Conservation (phyloP, 192 early-diverging fungal genomes). For the Podila minutissima region DNA sequence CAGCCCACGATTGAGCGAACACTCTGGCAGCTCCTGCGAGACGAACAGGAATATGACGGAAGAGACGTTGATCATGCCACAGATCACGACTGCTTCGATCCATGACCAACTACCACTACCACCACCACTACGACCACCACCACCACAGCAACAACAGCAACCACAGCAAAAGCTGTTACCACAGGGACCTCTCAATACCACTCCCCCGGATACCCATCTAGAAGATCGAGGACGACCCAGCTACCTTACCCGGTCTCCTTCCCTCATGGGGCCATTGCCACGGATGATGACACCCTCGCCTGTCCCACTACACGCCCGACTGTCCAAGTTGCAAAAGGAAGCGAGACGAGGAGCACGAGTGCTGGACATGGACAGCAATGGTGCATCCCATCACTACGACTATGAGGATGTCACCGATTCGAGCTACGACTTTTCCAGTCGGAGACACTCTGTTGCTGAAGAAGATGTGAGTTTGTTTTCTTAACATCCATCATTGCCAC, state of each 20-base stretch:
- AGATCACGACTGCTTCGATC: slow-evolving; percentile 16
- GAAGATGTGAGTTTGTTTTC: slow-evolving; percentile 29
- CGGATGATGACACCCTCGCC: slow-evolving; percentile 49
- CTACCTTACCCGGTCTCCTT: slow-evolving; percentile 12
- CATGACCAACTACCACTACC: neutral
- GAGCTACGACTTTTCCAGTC: slow-evolving; percentile 45
- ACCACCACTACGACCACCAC: neutral
- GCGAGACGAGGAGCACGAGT: slow-evolving; percentile 30
- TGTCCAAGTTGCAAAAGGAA: slow-evolving; percentile 41
- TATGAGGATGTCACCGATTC: slow-evolving; percentile 47
- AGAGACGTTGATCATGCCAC: slow-evolving; percentile 46
- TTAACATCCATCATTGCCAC: neutral
- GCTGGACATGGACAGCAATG: slow-evolving; percentile 40
- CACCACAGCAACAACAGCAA: neutral
- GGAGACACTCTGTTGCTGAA: slow-evolving; percentile 47
- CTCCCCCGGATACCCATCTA: neutral
- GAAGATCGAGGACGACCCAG: slow-evolving; percentile 1
- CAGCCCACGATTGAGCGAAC: slow-evolving; percentile 2
- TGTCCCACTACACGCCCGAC: slow-evolving; percentile 39
- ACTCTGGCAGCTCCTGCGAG: neutral
- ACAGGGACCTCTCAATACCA: neutral
- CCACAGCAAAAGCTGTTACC: neutral
- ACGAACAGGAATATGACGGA: slow-evolving; percentile 22
- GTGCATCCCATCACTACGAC: slow-evolving; percentile 44
- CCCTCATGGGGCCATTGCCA: slow-evolving; percentile 20